These are phyloP conservation scores for Yamadazyma sp. DNA, from an alignment of 805 yeast species.

Conservation along the genomic window DNA sequence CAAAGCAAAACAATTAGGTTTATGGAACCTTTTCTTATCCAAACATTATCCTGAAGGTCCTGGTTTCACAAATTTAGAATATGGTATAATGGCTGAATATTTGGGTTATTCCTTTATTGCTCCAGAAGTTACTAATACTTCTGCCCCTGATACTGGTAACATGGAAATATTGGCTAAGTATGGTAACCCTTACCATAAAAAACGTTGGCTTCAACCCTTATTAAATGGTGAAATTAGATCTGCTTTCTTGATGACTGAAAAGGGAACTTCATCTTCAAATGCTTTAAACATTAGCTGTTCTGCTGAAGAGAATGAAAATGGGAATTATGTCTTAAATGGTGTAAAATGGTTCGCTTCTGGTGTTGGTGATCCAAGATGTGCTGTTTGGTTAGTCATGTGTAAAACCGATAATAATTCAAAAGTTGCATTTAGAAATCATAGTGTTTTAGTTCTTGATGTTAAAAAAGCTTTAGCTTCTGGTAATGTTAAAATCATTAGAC, in stretches of 20 bases:
- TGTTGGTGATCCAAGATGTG: conserved; percentile 64
- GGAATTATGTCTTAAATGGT: conserved; percentile 53
- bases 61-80: conserved; percentile 59
- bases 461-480: conserved; percentile 49
- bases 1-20: conserved; percentile 50
- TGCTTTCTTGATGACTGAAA: conserved; percentile 66
- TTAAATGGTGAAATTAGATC: conserved; percentile 54
- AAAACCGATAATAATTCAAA: conserved; percentile 33
- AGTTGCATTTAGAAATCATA: conserved; percentile 48
- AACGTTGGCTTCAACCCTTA: conserved; percentile 50
- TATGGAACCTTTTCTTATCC: conserved; percentile 61
- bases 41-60: conserved; percentile 49
- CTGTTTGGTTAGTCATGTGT: conserved; percentile 53
- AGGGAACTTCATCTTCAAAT: conserved; percentile 57
- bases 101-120: conserved; percentile 54
- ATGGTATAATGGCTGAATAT: conserved; percentile 62
- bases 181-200: conserved; percentile 35
- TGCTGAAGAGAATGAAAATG: conserved; percentile 36
- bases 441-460: conserved; percentile 54
- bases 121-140: conserved; percentile 58
- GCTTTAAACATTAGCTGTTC: conserved; percentile 54
- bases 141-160: conserved; percentile 67
- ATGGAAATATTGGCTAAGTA: conserved; percentile 49
- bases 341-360: conserved; percentile 72
- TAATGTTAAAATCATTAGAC: conserved; percentile 46